A percentile compares a stretch with the other conserved stretches of the same genome.
Conservation (phyloP, 1,284 basidiomycete genomes). For the Psilocybe mexicana region DNA sequence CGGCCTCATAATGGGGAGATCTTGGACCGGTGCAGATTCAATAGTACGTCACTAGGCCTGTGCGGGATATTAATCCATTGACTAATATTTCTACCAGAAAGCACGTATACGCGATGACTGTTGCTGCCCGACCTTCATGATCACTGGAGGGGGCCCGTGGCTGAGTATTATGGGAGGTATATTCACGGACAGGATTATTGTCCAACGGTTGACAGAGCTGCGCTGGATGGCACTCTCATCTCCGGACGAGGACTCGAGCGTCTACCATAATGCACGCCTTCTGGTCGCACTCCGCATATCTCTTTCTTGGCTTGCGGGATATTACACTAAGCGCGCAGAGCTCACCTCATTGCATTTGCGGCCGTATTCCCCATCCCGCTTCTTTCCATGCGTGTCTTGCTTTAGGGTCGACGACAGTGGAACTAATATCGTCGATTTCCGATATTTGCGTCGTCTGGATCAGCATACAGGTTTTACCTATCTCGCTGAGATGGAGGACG, state of each 20-base stretch:
- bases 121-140: constrained; percentile 32
- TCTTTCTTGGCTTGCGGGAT: constrained; percentile 12
- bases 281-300: constrained; percentile 17
- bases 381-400: constrained; percentile 14
- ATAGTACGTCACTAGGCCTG: constrained; percentile 8
- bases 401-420: constrained; percentile 1
- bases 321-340: constrained; percentile 8
- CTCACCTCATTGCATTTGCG: background rate
- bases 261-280: constrained; percentile 17
- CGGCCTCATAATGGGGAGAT: constrained; percentile 14
- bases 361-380: constrained; percentile 9
- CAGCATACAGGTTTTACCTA: constrained; percentile 15
- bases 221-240: constrained; percentile 21
- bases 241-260: constrained; percentile 12
- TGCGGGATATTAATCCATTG: no score
- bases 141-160: constrained; percentile 31
- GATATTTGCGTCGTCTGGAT: constrained; percentile 16
- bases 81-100: constrained; percentile 2
- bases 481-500: constrained; percentile 4
- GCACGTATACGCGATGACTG: constrained; percentile 21
- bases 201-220: constrained; percentile 27
- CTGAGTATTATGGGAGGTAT: constrained; percentile 27
- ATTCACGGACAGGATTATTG: constrained; percentile 25
- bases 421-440: constrained; percentile 5
- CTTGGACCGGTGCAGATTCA: constrained; percentile 12